Evolutionary conservation across 352 stramenopile genomes (phyloP).

Genomic region (Globisporangium okanoganense): DNA sequence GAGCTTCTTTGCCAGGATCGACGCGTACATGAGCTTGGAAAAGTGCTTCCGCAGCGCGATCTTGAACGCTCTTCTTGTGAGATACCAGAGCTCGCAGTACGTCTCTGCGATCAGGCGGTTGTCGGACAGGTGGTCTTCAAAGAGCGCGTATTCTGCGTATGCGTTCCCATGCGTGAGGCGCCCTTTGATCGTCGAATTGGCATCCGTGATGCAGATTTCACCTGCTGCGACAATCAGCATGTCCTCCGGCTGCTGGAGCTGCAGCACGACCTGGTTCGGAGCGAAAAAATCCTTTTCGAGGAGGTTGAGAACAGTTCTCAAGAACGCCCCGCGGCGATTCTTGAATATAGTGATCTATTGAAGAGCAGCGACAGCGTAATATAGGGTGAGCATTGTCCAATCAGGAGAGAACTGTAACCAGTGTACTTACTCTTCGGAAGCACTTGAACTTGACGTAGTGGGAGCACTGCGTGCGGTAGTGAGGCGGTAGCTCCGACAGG

Average conservation of each 20-base stretch:
- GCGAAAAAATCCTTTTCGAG: slow-evolving; percentile 47
- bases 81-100: slow-evolving; percentile 50
- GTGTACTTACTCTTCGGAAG: slow-evolving; percentile 23
- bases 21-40: slow-evolving; percentile 46
- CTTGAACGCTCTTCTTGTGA: slow-evolving; percentile 34
- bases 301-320: slow-evolving; percentile 39
- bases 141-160: slow-evolving; percentile 49
- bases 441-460: slow-evolving; percentile 52
- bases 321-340: slow-evolving; percentile 40
- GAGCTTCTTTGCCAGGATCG: slow-evolving; percentile 33
- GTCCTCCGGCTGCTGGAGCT: slow-evolving; percentile 32
- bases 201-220: slow-evolving; percentile 36
- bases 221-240: slow-evolving; percentile 52
- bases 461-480: slow-evolving; percentile 50
- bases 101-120: slow-evolving; percentile 31
- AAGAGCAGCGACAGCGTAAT: not conserved
- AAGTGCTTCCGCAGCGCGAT: slow-evolving; percentile 48
- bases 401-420: too few species aligned
- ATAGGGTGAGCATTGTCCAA: too few species aligned
- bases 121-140: slow-evolving; percentile 31
- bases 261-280: slow-evolving; percentile 33
- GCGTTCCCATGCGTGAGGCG: slow-evolving; percentile 28
- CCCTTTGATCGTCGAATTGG: slow-evolving; percentile 5
- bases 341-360: slow-evolving; percentile 39
- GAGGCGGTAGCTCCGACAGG: slow-evolving; percentile 33